Conservation (phyloP, 371 early-diverging fungal genomes). For the Capniomyces stellatus region DNA sequence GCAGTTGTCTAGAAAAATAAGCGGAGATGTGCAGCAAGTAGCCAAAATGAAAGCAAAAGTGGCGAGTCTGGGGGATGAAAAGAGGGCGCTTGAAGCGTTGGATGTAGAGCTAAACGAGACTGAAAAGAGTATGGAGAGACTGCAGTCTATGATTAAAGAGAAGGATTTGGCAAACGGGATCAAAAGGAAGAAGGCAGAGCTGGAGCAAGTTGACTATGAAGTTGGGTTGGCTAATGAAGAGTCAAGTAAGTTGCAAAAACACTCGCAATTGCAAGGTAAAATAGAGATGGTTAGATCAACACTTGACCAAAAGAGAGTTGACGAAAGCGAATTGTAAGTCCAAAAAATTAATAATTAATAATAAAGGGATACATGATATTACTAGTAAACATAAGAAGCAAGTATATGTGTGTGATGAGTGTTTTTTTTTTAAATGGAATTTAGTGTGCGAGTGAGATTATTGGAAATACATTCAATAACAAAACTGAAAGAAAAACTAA, state of each 20-base stretch:
- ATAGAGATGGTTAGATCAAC: background rate
- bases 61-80: background rate
- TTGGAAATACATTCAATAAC: background rate
- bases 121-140: too few relatives aligned
- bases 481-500: background rate
- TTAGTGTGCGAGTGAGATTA: background rate
- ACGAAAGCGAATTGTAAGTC: background rate
- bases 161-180: background rate
- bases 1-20: too few relatives aligned
- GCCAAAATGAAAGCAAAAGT: conserved; percentile 1
- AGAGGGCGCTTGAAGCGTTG: background rate
- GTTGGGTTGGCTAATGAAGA: background rate
- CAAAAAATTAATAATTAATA: background rate
- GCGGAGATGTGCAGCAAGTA: background rate
- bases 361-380: conserved; percentile 30
- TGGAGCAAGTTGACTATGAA: conserved; percentile 1
- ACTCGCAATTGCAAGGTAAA: background rate
- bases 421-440: background rate
- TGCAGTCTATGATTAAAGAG: background rate
- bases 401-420: background rate
- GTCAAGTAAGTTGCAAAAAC: background rate
- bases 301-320: background rate
- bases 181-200: background rate
- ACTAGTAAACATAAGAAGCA: conserved; percentile 26
- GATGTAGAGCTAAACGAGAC: too few relatives aligned